Conservation (phyloP, 1,284 basidiomycete genomes). For the Cryptococcus wingfieldii region DNA sequence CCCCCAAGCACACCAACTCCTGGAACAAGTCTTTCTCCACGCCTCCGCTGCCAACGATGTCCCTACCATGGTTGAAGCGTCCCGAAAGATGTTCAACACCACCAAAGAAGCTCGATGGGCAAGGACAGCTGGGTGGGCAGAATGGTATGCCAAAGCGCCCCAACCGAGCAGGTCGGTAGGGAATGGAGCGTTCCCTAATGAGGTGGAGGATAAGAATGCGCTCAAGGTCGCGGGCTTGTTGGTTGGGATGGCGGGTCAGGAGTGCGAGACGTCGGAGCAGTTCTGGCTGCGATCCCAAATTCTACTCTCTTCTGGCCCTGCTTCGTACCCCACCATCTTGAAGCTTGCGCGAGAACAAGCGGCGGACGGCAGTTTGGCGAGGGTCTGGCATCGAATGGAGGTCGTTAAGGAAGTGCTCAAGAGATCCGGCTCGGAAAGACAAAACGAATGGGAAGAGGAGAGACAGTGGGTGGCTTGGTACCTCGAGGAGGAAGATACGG, state of each 20-base stretch:
- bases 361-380: conserved; percentile 22
- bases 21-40: conserved; percentile 37
- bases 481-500: conserved; percentile 19
- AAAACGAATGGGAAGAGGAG: conserved; percentile 25
- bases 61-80: conserved; percentile 21
- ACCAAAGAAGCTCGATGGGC: conserved; percentile 34
- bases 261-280: conserved; percentile 24
- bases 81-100: conserved; percentile 40
- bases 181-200: no score
- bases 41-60: conserved; percentile 30
- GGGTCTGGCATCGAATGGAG: conserved; percentile 32
- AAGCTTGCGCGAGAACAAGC: conserved; percentile 19
- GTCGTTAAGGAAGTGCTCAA: conserved; percentile 11
- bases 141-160: conserved; percentile 10
- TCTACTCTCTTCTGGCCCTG: conserved; percentile 23
- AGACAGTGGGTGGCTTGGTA: conserved; percentile 17
- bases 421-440: background rate
- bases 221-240: conserved; percentile 27
- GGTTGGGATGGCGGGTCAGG: conserved; percentile 20
- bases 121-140: conserved; percentile 37
- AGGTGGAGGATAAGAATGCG: background rate
- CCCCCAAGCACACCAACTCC: conserved; percentile 24
- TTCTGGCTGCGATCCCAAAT: conserved; percentile 42
- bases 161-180: conserved; percentile 11
- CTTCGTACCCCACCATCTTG: conserved; percentile 12